phyloP scores from a whole-genome alignment of 2,329 filamentous ascomycete species.

The Verticillium nonalfalfae region DNA sequence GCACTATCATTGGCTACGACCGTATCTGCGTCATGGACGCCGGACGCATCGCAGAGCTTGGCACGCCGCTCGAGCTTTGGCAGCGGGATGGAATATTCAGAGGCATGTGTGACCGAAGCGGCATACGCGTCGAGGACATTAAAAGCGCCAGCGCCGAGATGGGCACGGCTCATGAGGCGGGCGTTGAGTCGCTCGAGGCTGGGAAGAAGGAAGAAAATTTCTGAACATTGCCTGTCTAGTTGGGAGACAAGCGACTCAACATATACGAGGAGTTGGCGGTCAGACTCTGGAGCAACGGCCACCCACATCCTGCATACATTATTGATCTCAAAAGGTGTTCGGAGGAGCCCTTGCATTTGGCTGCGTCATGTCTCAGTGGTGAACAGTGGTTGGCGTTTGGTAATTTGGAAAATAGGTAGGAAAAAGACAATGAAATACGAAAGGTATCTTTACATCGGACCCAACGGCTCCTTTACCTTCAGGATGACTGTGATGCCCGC shows the following conservation, averaged over 20 bases:
- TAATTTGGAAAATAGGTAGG: too few relatives aligned
- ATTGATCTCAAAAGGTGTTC: neutral
- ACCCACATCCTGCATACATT: neutral
- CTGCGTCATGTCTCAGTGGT: neutral
- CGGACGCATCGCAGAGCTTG: constrained; percentile 81
- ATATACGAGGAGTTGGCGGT: neutral
- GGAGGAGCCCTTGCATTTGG: neutral
- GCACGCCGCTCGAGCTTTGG: constrained; percentile 68
- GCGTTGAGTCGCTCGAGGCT: constrained; percentile 8
- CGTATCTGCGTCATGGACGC: constrained; percentile 95
- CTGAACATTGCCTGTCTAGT: constrained; percentile 2
- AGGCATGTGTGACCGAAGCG: constrained; percentile 83
- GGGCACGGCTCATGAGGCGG: constrained; percentile 11
- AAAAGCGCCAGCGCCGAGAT: constrained; percentile 28
- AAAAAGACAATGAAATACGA: too few relatives aligned
- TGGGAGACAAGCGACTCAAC: neutral
- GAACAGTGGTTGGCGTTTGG: neutral
- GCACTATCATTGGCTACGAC: constrained; percentile 91
- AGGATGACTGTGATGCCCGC: too few relatives aligned
- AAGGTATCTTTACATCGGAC: too few relatives aligned
- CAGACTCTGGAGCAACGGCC: neutral
- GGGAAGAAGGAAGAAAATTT: constrained; percentile 14
- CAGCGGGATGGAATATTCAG: constrained; percentile 69
- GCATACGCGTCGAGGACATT: constrained; percentile 60
- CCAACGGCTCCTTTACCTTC: too few relatives aligned